Conservation (phyloP, 78 protist genomes). For the Planoprotostelium fungivorum region DNA sequence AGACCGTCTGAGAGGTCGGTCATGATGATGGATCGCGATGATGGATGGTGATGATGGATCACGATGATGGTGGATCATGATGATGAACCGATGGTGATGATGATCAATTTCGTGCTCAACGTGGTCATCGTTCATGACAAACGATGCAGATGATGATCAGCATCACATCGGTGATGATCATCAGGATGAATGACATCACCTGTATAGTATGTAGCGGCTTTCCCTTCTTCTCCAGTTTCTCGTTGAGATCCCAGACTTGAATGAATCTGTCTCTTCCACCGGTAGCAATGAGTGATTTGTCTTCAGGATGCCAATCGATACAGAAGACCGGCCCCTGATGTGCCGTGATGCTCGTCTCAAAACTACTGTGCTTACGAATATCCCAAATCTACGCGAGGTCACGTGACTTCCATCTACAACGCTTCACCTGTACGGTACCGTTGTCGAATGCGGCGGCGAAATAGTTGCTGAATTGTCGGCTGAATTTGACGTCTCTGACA, state of each 20-base stretch:
- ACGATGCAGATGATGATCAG: neutral
- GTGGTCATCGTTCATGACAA: too few relatives aligned
- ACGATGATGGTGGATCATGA: too few relatives aligned
- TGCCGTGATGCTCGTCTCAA: constrained; percentile 33
- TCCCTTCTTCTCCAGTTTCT: neutral
- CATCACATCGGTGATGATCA: neutral
- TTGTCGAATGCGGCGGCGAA: constrained; percentile 76
- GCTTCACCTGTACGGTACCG: constrained; percentile 53
- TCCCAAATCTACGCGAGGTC: constrained; percentile 39
- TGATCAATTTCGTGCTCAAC: too few relatives aligned
- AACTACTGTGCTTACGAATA: constrained; percentile 32
- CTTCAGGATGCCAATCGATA: constrained; percentile 75
- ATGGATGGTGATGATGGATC: neutral
- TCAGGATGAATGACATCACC: neutral
- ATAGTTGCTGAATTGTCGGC: constrained; percentile 17
- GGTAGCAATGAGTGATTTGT: constrained; percentile 38
- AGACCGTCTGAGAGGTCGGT: constrained; percentile 44
- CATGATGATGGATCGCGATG: neutral
- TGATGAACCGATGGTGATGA: too few relatives aligned
- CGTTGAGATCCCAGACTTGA: constrained; percentile 41
- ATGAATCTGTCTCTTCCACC: constrained; percentile 65
- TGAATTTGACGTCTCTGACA: constrained; percentile 68
- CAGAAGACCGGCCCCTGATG: constrained; percentile 65
- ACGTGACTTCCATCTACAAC: neutral
- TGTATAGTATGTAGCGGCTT: neutral